Conservation (phyloP, 2,329 filamentous ascomycete genomes). For the Reticulascus tulasneorum region DNA sequence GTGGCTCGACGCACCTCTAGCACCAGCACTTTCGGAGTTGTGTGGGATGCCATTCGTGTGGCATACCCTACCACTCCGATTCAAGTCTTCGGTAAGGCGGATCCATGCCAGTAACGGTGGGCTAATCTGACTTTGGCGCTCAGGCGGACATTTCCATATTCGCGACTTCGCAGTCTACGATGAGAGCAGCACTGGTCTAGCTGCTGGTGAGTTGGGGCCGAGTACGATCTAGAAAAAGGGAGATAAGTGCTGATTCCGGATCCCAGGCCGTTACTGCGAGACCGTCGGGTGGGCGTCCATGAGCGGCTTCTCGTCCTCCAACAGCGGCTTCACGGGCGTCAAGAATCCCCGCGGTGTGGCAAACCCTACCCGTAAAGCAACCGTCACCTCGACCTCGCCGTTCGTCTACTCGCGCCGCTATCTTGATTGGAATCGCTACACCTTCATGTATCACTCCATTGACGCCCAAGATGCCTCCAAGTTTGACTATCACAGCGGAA, state of each 20-base stretch:
- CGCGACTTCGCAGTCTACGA: slow-evolving; percentile 64
- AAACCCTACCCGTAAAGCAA: slow-evolving; percentile 36
- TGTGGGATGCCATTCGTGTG: slow-evolving; percentile 56
- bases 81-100: slow-evolving; percentile 63
- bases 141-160: slow-evolving; percentile 61
- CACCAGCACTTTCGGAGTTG: slow-evolving; percentile 36
- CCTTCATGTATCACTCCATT: slow-evolving; percentile 60
- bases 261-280: slow-evolving; percentile 65
- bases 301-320: slow-evolving; percentile 49
- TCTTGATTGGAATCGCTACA: slow-evolving; percentile 65
- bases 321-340: slow-evolving; percentile 35
- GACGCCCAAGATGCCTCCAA: slow-evolving; percentile 35
- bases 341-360: slow-evolving; percentile 31
- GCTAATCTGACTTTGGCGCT: no score
- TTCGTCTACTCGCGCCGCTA: slow-evolving; percentile 55
- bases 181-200: slow-evolving; percentile 55
- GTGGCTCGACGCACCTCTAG: slow-evolving; percentile 43
- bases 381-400: slow-evolving; percentile 30
- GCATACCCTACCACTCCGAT: slow-evolving; percentile 54
- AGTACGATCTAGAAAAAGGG: no score
- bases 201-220: no score
- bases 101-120: no score
- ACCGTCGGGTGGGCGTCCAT: slow-evolving; percentile 65
- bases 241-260: no score
- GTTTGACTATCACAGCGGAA: slow-evolving; percentile 47